Base-by-base conservation (phyloP, 2,329 filamentous ascomycete species). In the Chaetomium sp. region DNA sequence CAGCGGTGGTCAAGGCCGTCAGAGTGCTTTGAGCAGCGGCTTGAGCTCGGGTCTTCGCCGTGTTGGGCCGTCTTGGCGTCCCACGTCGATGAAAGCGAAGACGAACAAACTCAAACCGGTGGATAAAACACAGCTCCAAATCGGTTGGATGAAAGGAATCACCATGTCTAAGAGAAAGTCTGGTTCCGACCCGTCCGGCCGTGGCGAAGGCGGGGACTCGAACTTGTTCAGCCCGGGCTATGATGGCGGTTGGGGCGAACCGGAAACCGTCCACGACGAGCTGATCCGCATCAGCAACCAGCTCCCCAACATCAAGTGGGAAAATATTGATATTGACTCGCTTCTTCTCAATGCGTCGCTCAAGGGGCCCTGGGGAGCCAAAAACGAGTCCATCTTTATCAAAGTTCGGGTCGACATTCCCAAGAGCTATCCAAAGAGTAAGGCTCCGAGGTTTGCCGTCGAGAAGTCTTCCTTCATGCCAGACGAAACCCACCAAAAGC, bases 81-180 rank as follows among this genome's bases (percentile, higher is more conserved):
- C 79, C 3, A 77, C 78, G 2, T 80, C 80, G 1, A 84, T 84
- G 80, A 83, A 80, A 63, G 78, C 78, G 32, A 80, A 78, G 54
- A 72, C 73, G 27, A 66, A 69, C 2, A 67, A 70, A 5, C 69
- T 69, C 12, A 77, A 72, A 50, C 65, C 72, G 14, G 54, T 69
- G 33, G 76, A 81, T 55, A 72, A 74, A 40, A 79, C 73, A 54
- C 74, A 79, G 47, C 76, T 79, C 27, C 82, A 86, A 59, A 82
- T 87, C 53, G 81, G 80, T 11, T 87, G 84, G 84, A 86, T 87
- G 80, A 85, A 82, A 64, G 83, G 84, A 5, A 83, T 87, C 57
- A 84, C 79, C 36, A 82, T 85, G 73, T 82, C 76, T 49, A 82
- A 79, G 67, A 73, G 76, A 53, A 81, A 79, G 61, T 66, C 72